Base-by-base conservation (phyloP, 352 stramenopile species). In the Pythium myriotylum region DNA sequence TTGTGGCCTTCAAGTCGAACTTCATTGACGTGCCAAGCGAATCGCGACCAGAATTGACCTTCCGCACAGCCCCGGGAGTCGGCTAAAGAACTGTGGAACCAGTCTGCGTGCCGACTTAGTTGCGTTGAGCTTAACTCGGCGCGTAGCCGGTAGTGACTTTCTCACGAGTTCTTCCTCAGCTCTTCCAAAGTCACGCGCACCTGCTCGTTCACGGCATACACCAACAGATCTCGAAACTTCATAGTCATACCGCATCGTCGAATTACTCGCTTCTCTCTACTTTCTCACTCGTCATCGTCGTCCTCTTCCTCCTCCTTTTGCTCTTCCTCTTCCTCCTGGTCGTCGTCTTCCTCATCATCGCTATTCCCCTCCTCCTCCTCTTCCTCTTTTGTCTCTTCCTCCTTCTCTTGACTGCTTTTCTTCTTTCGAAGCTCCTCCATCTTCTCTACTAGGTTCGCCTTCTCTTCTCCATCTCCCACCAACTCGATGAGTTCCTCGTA, bases 401-500 rank as follows among this genome's bases (percentile, higher is more conserved):
- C 37, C 20, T 47, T 23, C 47, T 64, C 56, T 3, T 57, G 45
- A 17, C 54, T 47, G 20, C 54, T 35, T 10, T 50, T 26, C 19
- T 48, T 9, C 17, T 27, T 24, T 16, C 23, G 23, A 29, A 57
- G 42, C 19, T 50, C 52, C n/a, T 49, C 24, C 19, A 54, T 37
- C 23, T 60, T 61, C 20, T 54, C 20, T n/a, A 26, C 12, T 13
- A 51, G 29, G 23, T 2, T 39, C 10, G 7, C 24, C 19, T 45
- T 49, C n/a, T 73, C 49, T 42, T 63, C 47, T 17, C 53, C 20
- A 24, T 52, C 54, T 6, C 43, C 54, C 40, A 86, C 57, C 39
- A 75, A 79, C 65, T 56, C 65, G 27, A 72, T 62, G 24, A 88
- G 45, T 20, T 89, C 78, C 33, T 81, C 61, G 54, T 81, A 74